Evolutionary conservation across 768 basidiomycete genomes (phyloP).

Genomic region (Tulasnella sp.): DNA sequence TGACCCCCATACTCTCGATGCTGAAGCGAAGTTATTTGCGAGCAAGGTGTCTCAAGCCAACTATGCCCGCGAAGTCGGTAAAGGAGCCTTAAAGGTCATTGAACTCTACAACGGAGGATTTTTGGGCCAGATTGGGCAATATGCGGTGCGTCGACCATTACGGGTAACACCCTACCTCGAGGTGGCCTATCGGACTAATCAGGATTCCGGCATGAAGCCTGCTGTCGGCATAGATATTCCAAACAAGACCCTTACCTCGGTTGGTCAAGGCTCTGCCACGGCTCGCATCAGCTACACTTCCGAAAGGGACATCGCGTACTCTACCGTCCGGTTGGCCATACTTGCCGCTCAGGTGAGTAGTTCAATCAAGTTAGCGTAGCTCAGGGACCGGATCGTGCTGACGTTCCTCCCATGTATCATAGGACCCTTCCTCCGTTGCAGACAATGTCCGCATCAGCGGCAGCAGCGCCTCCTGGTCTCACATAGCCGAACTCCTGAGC

Average conservation of each 20-base stretch:
- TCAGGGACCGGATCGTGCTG: background rate
- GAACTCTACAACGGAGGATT: background rate
- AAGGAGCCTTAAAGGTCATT: background rate
- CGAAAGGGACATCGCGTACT: slow-evolving; percentile 14
- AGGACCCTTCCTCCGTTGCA: background rate
- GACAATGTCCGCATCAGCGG: background rate
- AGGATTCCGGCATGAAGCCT: background rate
- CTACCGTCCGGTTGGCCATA: background rate
- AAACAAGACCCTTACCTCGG: background rate
- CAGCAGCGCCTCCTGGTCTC: background rate
- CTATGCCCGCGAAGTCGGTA: background rate
- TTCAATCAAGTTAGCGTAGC: too few species aligned
- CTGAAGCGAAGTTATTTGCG: background rate
- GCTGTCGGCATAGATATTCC: background rate
- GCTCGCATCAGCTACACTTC: background rate
- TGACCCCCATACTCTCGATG: background rate
- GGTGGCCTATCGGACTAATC: background rate
- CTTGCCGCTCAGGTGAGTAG: slow-evolving; percentile 8
- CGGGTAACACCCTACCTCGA: background rate
- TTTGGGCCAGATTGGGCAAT: background rate
- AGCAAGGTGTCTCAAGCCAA: background rate
- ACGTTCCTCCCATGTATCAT: background rate
- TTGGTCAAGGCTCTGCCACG: slow-evolving; percentile 7
- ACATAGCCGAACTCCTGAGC: background rate
- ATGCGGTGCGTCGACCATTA: background rate